These are phyloP conservation scores for Sabuloglossum arenarium DNA, from an alignment of 495 filamentous ascomycete genomes.

Conservation along the genomic window DNA sequence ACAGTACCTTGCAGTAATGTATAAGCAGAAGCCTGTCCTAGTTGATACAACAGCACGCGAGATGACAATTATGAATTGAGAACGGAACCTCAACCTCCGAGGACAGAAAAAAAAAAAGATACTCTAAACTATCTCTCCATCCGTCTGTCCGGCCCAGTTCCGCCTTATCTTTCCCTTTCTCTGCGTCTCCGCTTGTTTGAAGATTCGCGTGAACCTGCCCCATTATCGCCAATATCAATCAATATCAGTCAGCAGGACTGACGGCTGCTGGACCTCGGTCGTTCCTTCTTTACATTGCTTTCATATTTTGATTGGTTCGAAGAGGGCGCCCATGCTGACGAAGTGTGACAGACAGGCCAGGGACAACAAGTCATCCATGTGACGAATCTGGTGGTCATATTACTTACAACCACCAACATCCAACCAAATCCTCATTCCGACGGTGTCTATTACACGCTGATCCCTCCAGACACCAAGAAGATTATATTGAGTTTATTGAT, in stretches of 20 bases:
- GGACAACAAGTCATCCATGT: neutral
- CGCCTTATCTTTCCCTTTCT: neutral
- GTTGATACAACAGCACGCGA: neutral
- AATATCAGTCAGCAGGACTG: no score
- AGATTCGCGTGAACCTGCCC: neutral
- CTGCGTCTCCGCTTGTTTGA: neutral
- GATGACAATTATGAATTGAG: neutral
- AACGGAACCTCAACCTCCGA: neutral
- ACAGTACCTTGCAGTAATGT: neutral
- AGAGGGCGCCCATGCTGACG: neutral
- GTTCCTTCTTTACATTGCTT: neutral
- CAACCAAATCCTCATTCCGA: neutral
- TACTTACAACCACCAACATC: neutral
- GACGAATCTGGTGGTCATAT: neutral
- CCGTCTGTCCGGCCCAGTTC: neutral
- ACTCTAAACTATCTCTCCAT: neutral
- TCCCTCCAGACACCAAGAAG: neutral
- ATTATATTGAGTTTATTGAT: neutral
- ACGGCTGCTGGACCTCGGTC: neutral
- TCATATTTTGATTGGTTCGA: neutral
- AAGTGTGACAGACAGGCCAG: neutral
- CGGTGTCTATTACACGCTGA: neutral
- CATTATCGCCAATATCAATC: neutral
- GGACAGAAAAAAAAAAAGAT: neutral
- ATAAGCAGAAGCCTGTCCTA: neutral